Base-by-base conservation (phyloP, 805 yeast genomes). In the Brettanomyces bruxellensis region DNA sequence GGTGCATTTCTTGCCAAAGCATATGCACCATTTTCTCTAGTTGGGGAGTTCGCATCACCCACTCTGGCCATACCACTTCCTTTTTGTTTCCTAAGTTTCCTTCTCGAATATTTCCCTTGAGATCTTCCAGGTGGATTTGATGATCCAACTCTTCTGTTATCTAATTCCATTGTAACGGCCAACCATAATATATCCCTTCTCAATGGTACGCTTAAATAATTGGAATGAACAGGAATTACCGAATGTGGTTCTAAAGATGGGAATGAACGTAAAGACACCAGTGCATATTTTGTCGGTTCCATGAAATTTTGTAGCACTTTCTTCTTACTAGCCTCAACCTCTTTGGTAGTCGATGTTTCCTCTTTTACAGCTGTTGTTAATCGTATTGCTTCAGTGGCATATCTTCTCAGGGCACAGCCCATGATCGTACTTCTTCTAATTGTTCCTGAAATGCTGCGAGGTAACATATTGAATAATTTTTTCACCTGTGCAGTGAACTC, bases 1-100 rank as follows among this genome's bases (percentile, higher is more conserved):
- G 96, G 95, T 3, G 96, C 96, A 46, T 76, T 78, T 61, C 93
- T 82, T 13, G 93, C 96, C 57, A 83, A 78, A 0, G 98, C 97
- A 56, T 83, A 74, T 45, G 91, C 89, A 63, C 96, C 96, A 59
- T 85, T 87, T 58, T 79, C 81, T 69, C 96, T 81, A 40, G 82
- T 84, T 43, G 99, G 99, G 24, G 96, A 87, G 59, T 90, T 91
- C 49, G 86, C 89, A 67, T 90, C 97, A 70, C 99, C 99, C 46
- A 79, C 83, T 73, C 99, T 82, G 45, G 99, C 99, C 51, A 77
- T 75, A 68, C 99, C 99, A 13, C 87, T 70, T 49, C 98, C 98
- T 67, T 93, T 93, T 68, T 93, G 99, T 30, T 88, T 86, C 36
- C 79, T 72, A 54, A 93, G 70, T 62, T 93, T 93, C 58, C 76